Conservation (phyloP, 2,329 filamentous ascomycete species). For the Elsinoe arachidis region DNA sequence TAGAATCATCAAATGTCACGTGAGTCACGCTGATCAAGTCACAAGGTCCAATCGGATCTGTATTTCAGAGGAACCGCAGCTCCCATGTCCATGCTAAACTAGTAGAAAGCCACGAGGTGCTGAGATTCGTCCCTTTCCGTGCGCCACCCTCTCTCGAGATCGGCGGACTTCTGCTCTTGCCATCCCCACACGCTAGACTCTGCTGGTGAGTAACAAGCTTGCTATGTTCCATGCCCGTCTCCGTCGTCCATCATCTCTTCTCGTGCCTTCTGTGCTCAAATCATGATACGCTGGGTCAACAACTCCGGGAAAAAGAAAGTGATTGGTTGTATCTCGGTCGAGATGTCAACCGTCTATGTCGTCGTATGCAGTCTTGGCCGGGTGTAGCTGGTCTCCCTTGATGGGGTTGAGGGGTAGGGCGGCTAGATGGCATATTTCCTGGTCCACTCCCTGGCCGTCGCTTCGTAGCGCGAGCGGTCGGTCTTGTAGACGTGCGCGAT, state of each 20-base stretch:
- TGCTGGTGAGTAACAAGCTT: background rate
- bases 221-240: background rate
- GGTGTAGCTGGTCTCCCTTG: background rate
- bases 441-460: slow-evolving; percentile 95
- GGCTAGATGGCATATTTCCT: slow-evolving; percentile 91
- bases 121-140: background rate
- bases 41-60: background rate
- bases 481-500: slow-evolving; percentile 99
- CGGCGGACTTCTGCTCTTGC: background rate
- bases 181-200: slow-evolving; percentile 4
- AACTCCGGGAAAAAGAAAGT: slow-evolving; percentile 5
- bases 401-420: background rate
- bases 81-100: slow-evolving; percentile 14
- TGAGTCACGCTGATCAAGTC: background rate
- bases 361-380: background rate
- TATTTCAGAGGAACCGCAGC: slow-evolving; percentile 9
- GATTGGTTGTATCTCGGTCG: background rate
- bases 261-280: slow-evolving; percentile 1
- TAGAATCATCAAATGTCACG: too few species aligned
- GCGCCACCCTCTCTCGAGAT: background rate
- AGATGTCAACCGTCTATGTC: slow-evolving; percentile 4
- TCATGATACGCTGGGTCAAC: slow-evolving; percentile 12
- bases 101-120: slow-evolving; percentile 2
- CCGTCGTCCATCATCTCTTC: background rate
- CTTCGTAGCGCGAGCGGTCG: slow-evolving; percentile 89